These are phyloP conservation scores for Prunus dulcis DNA, from an alignment of 306 rosid genomes.

Conservation along the genomic window DNA sequence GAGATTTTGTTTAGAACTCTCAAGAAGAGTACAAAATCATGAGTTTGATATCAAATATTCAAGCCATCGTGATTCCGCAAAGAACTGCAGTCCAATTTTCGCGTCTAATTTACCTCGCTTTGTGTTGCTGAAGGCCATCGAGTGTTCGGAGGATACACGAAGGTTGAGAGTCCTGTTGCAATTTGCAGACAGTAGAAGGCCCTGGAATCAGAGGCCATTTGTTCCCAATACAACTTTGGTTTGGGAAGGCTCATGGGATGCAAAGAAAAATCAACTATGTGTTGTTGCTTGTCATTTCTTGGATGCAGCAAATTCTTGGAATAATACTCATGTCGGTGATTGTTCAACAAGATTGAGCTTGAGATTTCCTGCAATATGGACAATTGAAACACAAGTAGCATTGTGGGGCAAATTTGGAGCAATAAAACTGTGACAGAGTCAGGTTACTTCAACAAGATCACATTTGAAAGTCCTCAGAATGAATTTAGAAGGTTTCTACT, in stretches of 20 bases:
- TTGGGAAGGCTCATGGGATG: conserved; percentile 59
- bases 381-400: conserved; percentile 34
- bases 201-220: conserved; percentile 3
- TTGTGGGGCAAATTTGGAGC: conserved; percentile 63
- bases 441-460: conserved; percentile 41
- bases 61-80: conserved; percentile 32
- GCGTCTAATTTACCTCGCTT: conserved; percentile 21
- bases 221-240: conserved; percentile 27
- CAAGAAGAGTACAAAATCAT: neutral
- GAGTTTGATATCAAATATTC: conserved; percentile 40
- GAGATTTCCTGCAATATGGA: conserved; percentile 44
- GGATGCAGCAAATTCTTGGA: conserved; percentile 24
- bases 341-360: conserved; percentile 51
- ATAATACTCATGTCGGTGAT: conserved; percentile 38
- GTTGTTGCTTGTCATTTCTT: conserved; percentile 42
- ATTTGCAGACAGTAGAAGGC: conserved; percentile 9
- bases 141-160: conserved; percentile 14
- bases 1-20: conserved; percentile 24
- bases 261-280: conserved; percentile 28
- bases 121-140: conserved; percentile 27
- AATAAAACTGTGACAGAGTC: conserved; percentile 33
- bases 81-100: conserved; percentile 42
- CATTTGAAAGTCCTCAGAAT: conserved; percentile 14
- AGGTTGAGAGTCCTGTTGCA: conserved; percentile 27
- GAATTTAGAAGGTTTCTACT: neutral